Evolutionary conservation across 768 basidiomycete species (phyloP).

Genomic region (Boletus subparvulus): DNA sequence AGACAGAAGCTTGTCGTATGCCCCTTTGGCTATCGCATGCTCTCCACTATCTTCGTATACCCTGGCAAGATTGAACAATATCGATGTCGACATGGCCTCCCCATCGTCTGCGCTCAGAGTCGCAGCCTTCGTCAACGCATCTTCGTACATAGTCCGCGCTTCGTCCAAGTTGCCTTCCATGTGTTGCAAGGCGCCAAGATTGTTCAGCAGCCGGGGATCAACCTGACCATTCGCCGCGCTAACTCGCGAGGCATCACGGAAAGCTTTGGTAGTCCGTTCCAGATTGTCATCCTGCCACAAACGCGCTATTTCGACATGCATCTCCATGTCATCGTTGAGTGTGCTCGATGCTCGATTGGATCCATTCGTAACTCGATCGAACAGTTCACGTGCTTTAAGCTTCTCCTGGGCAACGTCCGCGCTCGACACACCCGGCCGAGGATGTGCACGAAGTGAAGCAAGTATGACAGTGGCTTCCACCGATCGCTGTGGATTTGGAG

Average conservation of each 20-base stretch:
- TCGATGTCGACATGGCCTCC: conserved; percentile 76
- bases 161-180: conserved; percentile 58
- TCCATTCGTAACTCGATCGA: conserved; percentile 57
- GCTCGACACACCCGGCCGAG: conserved; percentile 75
- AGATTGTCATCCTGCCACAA: conserved; percentile 83
- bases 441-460: conserved; percentile 82
- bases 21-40: conserved; percentile 70
- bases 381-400: conserved; percentile 73
- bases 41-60: conserved; percentile 87
- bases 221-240: conserved; percentile 49
- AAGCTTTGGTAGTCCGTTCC: conserved; percentile 69
- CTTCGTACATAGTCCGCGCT: conserved; percentile 69
- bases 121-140: conserved; percentile 61
- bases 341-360: conserved; percentile 45
- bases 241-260: conserved; percentile 70
- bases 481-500: conserved; percentile 61
- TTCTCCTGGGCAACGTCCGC: conserved; percentile 74
- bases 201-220: conserved; percentile 76
- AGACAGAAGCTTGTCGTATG: conserved; percentile 83
- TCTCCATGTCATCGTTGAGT: conserved; percentile 76
- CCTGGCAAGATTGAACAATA: conserved; percentile 89
- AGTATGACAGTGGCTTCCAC: conserved; percentile 87
- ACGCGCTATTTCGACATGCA: conserved; percentile 88
- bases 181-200: conserved; percentile 74
- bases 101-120: conserved; percentile 44